A percentile compares a stretch with the other conserved stretches of the same genome.
phyloP scores from a whole-genome alignment of 179 eudicot genomes.

The Silene noctiflora region DNA sequence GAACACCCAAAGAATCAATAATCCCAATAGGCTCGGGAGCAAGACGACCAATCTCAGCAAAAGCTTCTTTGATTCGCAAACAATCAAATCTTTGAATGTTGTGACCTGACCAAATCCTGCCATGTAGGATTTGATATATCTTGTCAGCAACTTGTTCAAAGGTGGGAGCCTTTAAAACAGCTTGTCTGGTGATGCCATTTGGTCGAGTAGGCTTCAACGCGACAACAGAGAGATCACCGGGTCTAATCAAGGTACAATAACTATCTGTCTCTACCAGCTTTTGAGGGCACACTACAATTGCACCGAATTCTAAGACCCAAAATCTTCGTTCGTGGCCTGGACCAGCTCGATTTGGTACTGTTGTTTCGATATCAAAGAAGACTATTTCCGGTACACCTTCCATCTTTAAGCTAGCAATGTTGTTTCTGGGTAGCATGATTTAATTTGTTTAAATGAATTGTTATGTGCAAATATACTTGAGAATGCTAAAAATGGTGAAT shows the following conservation, averaged over 20 bases:
- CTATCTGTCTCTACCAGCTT: slow-evolving; percentile 71
- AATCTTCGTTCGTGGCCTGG: slow-evolving; percentile 40
- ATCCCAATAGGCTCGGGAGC: slow-evolving; percentile 64
- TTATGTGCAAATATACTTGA: neutral
- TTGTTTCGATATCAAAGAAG: slow-evolving; percentile 88
- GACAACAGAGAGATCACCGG: slow-evolving; percentile 57
- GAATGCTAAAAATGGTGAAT: neutral
- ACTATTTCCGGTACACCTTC: slow-evolving; percentile 50
- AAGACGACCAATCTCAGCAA: slow-evolving; percentile 55
- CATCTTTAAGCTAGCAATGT: slow-evolving; percentile 20
- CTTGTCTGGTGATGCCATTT: slow-evolving; percentile 55
- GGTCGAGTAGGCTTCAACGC: slow-evolving; percentile 43
- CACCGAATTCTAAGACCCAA: slow-evolving; percentile 77
- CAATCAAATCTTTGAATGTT: slow-evolving; percentile 82
- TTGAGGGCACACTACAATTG: slow-evolving; percentile 67
- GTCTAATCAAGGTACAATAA: slow-evolving; percentile 69
- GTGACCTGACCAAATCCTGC: slow-evolving; percentile 90
- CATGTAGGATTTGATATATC: slow-evolving; percentile 56
- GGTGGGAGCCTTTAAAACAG: slow-evolving; percentile 49
- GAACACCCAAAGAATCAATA: slow-evolving; percentile 74
- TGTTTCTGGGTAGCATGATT: slow-evolving; percentile 10
- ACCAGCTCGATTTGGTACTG: slow-evolving; percentile 50
- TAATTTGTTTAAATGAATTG: neutral
- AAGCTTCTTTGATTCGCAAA: slow-evolving; percentile 65
- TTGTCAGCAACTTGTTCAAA: slow-evolving; percentile 70